phyloP scores from a whole-genome alignment of 148 eudicot genomes.

The Rhododendron ferrugineum region DNA sequence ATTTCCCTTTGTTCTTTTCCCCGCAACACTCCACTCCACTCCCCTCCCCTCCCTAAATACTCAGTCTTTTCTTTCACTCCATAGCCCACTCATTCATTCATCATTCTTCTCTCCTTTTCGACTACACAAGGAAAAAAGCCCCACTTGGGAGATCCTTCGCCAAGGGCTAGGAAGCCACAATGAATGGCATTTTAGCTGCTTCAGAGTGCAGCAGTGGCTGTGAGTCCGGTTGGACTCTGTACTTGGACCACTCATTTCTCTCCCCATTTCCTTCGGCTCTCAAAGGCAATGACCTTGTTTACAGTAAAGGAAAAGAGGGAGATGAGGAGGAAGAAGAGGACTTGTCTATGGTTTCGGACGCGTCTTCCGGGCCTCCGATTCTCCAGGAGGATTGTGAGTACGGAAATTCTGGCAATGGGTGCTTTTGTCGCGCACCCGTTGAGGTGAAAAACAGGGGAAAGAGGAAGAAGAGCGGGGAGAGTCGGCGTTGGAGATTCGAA shows the following conservation, averaged over 20 bases:
- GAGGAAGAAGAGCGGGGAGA: constrained; percentile 8
- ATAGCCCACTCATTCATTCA: background rate
- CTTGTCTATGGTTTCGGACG: constrained; percentile 75
- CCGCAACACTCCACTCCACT: background rate
- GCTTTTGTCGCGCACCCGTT: background rate
- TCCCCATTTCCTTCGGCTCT: background rate
- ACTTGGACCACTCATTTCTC: constrained; percentile 44
- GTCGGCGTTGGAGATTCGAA: background rate
- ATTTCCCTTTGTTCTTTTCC: background rate
- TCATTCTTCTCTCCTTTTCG: background rate
- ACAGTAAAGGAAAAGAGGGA: constrained; percentile 2
- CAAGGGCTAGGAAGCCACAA: constrained; percentile 8
- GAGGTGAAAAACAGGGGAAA: constrained; percentile 8
- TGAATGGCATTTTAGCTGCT: background rate
- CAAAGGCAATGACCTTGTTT: background rate
- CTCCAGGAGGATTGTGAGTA: constrained; percentile 26
- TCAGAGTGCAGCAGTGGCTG: constrained; percentile 46
- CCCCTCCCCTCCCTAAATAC: background rate
- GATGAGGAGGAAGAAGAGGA: constrained; percentile 32
- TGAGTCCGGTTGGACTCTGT: constrained; percentile 79
- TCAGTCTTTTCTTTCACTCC: background rate
- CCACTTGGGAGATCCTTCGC: background rate
- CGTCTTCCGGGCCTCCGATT: constrained; percentile 68
- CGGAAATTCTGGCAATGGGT: constrained; percentile 10
- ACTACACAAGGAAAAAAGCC: background rate